phyloP scores from a whole-genome alignment of 75 land plant genomes.

The Selaginella tamariscina region DNA sequence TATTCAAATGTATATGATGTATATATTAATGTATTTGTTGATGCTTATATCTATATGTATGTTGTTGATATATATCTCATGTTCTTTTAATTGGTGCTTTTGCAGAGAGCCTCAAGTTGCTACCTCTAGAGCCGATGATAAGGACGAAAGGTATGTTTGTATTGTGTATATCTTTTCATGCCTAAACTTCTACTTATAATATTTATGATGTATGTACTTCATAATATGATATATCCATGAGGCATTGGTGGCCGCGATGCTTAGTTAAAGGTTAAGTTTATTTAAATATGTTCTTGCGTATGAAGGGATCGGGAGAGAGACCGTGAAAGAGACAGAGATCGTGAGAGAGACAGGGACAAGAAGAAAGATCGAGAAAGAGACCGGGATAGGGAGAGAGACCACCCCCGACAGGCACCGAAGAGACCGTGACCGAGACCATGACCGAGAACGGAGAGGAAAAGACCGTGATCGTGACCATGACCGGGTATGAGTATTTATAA shows the following conservation, averaged over 20 bases:
- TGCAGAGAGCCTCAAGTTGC: constrained; percentile 17
- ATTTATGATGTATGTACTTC: not conserved
- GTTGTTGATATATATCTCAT: not conserved
- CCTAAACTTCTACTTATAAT: not conserved
- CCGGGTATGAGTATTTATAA: no score
- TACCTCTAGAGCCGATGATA: constrained; percentile 53
- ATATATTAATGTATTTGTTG: not conserved
- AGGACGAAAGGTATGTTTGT: constrained; percentile 46
- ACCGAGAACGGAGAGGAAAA: constrained; percentile 26
- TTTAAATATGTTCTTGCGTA: not conserved
- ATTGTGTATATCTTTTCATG: not conserved
- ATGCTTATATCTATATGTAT: no score
- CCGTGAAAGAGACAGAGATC: constrained; percentile 49
- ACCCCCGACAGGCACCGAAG: constrained; percentile 31
- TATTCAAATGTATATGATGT: constrained; percentile 17
- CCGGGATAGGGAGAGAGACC: constrained; percentile 49
- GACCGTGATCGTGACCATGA: constrained; percentile 39
- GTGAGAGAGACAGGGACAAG: constrained; percentile 32
- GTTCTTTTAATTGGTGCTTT: not conserved
- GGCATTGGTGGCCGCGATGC: no score
- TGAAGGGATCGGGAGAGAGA: constrained; percentile 26
- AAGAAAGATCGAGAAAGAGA: constrained; percentile 28
- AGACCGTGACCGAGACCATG: constrained; percentile 37
- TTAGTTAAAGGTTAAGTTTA: no score
- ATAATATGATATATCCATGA: no score